Percentiles rank a stretch among this genome's conserved stretches.
Conservation (phyloP, 371 early-diverging fungal genomes). For the Mucor circinelloides region DNA sequence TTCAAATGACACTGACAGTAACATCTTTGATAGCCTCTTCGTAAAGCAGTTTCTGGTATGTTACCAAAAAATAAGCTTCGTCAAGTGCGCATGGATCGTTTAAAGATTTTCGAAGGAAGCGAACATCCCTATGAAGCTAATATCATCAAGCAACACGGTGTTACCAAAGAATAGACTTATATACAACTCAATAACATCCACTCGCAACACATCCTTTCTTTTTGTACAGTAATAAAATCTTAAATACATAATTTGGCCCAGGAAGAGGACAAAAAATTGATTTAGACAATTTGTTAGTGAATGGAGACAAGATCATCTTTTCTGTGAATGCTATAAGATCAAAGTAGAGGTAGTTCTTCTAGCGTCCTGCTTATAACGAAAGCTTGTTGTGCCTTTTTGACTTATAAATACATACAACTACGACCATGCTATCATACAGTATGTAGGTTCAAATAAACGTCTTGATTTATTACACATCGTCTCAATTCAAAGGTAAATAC, state of each 20-base stretch:
- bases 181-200: not conserved
- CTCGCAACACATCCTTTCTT: not conserved
- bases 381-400: too few relatives aligned
- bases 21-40: conserved; percentile 60
- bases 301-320: too few relatives aligned
- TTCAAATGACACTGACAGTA: not conserved
- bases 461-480: not conserved
- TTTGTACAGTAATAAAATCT: conserved; percentile 1
- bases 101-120: conserved; percentile 86
- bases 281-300: not conserved
- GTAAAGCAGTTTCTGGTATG: conserved; percentile 95
- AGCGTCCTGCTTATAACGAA: too few relatives aligned
- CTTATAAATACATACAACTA: too few relatives aligned
- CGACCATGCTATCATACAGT: too few relatives aligned
- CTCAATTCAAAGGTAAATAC: not conserved
- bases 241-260: not conserved
- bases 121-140: conserved; percentile 92
- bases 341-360: too few relatives aligned
- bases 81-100: conserved; percentile 75
- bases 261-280: not conserved
- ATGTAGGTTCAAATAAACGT: not conserved
- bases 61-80: conserved; percentile 94
- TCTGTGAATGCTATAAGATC: not conserved
- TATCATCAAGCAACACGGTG: conserved; percentile 84
- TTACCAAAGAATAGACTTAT: conserved; percentile 29